Conservation (phyloP, 768 basidiomycete species). For the Kwoniella pini region DNA sequence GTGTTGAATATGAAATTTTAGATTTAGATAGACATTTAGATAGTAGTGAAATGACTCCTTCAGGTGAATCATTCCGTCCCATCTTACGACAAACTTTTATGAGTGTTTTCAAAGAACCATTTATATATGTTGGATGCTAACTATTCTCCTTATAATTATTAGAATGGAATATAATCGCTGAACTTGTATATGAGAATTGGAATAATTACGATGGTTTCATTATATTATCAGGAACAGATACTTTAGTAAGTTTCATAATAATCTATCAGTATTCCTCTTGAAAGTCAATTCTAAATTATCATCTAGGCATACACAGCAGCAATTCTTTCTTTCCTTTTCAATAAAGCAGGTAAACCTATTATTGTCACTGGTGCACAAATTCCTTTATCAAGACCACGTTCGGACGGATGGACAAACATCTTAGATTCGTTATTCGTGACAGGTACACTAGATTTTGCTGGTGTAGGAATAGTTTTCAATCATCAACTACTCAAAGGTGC, state of each 20-base stretch:
- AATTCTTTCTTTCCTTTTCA: constrained; percentile 47
- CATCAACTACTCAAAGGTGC: constrained; percentile 43
- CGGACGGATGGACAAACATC: constrained; percentile 48
- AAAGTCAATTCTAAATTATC: too few species aligned
- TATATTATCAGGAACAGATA: constrained; percentile 48
- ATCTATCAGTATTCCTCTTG: too few species aligned
- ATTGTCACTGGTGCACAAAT: constrained; percentile 48
- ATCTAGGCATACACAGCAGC: constrained; percentile 45
- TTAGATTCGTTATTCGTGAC: constrained; percentile 44
- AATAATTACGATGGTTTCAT: constrained; percentile 45
- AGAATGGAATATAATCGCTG: constrained; percentile 48
- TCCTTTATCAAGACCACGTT: constrained; percentile 40
- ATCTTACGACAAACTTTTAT: background rate
- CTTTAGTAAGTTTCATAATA: constrained; percentile 29
- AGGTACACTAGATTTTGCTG: constrained; percentile 38
- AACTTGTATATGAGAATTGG: constrained; percentile 43
- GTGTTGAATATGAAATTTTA: constrained; percentile 43
- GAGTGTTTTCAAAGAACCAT: too few species aligned
- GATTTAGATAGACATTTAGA: constrained; percentile 49
- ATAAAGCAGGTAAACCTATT: constrained; percentile 43
- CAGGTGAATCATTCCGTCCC: constrained; percentile 24
- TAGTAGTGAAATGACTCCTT: constrained; percentile 48
- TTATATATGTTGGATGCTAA: too few species aligned
- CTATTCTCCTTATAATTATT: too few species aligned
- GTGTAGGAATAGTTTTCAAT: constrained; percentile 45